Base-by-base conservation (phyloP, 805 yeast genomes). In the Hanseniaspora jakobsenii region DNA sequence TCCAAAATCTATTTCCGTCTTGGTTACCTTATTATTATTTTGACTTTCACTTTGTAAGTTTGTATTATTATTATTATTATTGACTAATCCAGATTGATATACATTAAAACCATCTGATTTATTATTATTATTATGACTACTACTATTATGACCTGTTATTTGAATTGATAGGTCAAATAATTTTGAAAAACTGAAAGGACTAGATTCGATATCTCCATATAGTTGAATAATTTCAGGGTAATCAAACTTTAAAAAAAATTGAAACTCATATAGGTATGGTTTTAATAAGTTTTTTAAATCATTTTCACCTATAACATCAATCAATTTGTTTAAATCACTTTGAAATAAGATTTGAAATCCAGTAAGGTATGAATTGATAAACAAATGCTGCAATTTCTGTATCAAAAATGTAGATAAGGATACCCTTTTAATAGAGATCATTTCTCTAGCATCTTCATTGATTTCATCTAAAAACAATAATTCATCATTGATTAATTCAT, bases 371-470 rank as follows among this genome's bases (percentile, higher is more conserved):
- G 26, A 38, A 10, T 35, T 18, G 12, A 37, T 8, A 35, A 42
- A 42, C 10, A 31, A 21, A 6, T 8, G 16, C 14, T 34, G 28
- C 19, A 34, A 23, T 7, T 34, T 26, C 22, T 34, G 21, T 3
- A 34, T 23, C 28, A 34, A 17, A n/a, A 9, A 22, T 3, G 37
- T 34, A 9, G 21, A 26, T 23, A 7, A 28, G 14, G 28, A 10
- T 9, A 22, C 21, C 14, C 22, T 28, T 13, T 22, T 34, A n/a
- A 34, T 22, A 3, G 28, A 22, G 5, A 34, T 21, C 7, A 34
- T 14, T 22, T 42, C 31, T 42, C 46, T 42, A 3, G 7, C 19
- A 27, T 42, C 46, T 9, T 42, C 14, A 29, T 42, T 42, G 8
- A 42, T n/a, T 13, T 35, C 37, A 8, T 8, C 6, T 8, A 35